A percentile compares a stretch with the other conserved stretches of the same genome.
Evolutionary conservation across 352 stramenopile genomes (phyloP).

Genomic region (Aphanomyces cochlioides): DNA sequence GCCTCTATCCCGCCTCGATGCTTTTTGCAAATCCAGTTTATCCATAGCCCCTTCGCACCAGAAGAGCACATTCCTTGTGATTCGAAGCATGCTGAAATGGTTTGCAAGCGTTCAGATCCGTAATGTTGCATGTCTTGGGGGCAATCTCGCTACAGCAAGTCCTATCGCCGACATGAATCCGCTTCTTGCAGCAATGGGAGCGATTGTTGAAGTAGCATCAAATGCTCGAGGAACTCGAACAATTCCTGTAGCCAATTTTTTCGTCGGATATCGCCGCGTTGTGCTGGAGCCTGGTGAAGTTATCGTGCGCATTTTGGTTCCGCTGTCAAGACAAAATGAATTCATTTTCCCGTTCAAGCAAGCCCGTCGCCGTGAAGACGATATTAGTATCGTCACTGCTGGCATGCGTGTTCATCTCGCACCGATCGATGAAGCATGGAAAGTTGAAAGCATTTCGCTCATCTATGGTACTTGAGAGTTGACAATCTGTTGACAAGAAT

Average conservation of each 20-base stretch:
- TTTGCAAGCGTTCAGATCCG: constrained; percentile 97
- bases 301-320: constrained; percentile 89
- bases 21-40: constrained; percentile 43
- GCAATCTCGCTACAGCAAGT: constrained; percentile 96
- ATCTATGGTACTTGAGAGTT: constrained; percentile 4
- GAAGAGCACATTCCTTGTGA: constrained; percentile 52
- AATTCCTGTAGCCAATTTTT: constrained; percentile 88
- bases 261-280: constrained; percentile 92
- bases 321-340: constrained; percentile 82
- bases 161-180: constrained; percentile 98
- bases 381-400: constrained; percentile 96
- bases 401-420: constrained; percentile 79
- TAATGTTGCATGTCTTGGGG: constrained; percentile 94
- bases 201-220: constrained; percentile 57
- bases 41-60: constrained; percentile 42
- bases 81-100: constrained; percentile 92
- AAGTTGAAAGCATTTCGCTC: constrained; percentile 1
- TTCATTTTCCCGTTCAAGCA: constrained; percentile 96
- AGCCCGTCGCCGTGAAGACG: constrained; percentile 91
- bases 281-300: constrained; percentile 86
- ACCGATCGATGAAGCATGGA: background rate
- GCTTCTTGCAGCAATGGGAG: constrained; percentile 85
- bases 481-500: constrained; percentile 12
- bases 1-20: constrained; percentile 66
- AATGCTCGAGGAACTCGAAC: constrained; percentile 40